Base-by-base conservation (phyloP, 768 basidiomycete species). In the Dacryopinax primogenitus region DNA sequence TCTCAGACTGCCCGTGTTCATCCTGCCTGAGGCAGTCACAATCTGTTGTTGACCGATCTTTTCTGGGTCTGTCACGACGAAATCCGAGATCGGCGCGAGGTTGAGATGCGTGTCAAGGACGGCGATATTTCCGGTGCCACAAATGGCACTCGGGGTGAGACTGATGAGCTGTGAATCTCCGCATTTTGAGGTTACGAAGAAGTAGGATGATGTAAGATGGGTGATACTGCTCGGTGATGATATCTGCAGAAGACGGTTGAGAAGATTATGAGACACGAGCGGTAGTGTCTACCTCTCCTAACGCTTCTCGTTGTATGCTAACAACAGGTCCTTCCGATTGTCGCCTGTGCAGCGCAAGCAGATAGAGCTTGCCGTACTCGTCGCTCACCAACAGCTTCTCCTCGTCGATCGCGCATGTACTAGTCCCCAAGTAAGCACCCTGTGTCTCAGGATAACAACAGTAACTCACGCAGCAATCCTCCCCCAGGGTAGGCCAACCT, bases 21-120 rank as follows among this genome's bases (percentile, higher is more conserved):
- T 80, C 1, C 84, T 87, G 3, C 93, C 93, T 2, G 90, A 93
- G 70, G 89, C 90, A 1, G 91, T 90, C 2, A 95, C 83, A 41
- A 94, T 82, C 73, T 88, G 86, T n/a, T 78, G 79, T 88, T 92
- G 86, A 15, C 85, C 85, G 69, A 81, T 85, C 1, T 80, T 80
- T 64, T 91, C 89, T 1, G 77, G 75, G 72, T 92, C 89, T 3
- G 85, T 85, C 23, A 91, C 72, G n/a, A 83, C 77, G 13, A 88
- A 88, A 71, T 96, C 93, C 66, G 84, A 71, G 45, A 94, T 88
- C 0, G 92, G 93, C 0, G 87, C 90, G 67, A 95, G 80, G 69
- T 92, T 93, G 66, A 82, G 82, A 73, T 81, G 88, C 7, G 77
- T 79, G 34, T 87, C 81, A 23, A 92, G 67, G 9, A 87, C 80